These are phyloP conservation scores for Tolypocladium sp. DNA, from an alignment of 2,329 filamentous ascomycete species.

Conservation along the genomic window DNA sequence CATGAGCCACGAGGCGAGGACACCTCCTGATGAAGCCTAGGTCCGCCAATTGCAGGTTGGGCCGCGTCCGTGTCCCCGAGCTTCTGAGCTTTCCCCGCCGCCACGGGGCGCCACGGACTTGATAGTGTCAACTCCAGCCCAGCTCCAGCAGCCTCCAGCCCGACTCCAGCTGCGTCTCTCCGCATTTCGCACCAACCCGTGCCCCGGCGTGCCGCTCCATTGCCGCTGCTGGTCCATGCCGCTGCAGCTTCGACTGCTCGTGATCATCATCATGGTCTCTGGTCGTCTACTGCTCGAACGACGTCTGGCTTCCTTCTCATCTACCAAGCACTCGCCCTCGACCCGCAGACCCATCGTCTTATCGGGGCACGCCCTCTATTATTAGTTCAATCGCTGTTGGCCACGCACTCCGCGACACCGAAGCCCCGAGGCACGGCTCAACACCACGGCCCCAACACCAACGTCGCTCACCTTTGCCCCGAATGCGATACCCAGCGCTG, in stretches of 20 bases:
- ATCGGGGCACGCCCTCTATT: background rate
- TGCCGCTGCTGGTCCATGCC: no score
- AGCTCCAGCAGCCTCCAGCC: background rate
- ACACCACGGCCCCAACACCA: background rate
- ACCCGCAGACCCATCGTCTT: background rate
- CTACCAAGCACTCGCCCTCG: background rate
- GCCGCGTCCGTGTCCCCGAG: background rate
- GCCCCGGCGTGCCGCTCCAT: background rate
- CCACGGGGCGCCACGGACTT: background rate
- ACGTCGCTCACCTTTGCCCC: conserved; percentile 7
- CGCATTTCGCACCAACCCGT: background rate
- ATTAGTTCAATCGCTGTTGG: background rate
- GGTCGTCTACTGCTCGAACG: background rate
- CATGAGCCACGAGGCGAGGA: background rate
- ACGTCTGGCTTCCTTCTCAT: background rate
- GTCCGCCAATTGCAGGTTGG: background rate
- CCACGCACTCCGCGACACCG: background rate
- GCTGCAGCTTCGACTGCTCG: background rate
- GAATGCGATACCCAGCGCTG: conserved; percentile 1
- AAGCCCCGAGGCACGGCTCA: background rate
- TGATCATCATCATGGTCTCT: background rate
- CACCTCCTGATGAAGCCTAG: background rate
- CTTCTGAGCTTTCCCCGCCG: background rate
- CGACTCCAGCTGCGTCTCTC: background rate
- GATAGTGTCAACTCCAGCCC: background rate